Percentiles rank a stretch among this genome's conserved stretches.
Conservation (phyloP, 164 flowering plant species). For the Nymphaea thermarum region DNA sequence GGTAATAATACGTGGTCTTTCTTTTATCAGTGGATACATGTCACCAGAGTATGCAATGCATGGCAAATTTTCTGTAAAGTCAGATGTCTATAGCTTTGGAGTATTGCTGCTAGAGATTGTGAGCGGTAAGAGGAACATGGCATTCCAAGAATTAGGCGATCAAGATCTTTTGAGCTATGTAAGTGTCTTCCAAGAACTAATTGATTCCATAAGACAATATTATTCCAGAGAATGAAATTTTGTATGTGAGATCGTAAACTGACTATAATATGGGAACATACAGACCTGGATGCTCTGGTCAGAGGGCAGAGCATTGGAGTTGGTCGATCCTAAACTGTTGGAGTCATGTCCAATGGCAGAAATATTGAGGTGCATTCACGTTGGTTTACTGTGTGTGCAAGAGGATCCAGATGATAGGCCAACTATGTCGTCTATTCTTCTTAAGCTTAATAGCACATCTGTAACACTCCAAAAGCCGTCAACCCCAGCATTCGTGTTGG, state of each 20-base stretch:
- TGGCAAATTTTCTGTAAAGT: constrained; percentile 7
- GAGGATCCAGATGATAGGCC: constrained; percentile 7
- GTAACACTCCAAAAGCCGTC: constrained; percentile 1
- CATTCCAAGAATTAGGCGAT: not conserved
- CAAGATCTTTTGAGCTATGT: not conserved
- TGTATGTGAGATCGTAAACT: not conserved
- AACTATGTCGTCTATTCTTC: constrained; percentile 6
- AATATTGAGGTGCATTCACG: constrained; percentile 4
- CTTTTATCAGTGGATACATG: constrained; percentile 7
- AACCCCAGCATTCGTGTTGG: constrained; percentile 2
- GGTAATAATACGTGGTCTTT: not conserved
- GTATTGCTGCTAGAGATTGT: constrained; percentile 10
- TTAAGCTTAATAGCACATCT: constrained; percentile 2
- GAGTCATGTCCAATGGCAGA: not conserved
- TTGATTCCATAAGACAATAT: not conserved
- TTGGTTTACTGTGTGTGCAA: constrained; percentile 8
- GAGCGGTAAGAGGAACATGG: constrained; percentile 5
- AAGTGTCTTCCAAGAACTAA: not conserved
- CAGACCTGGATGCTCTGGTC: constrained; percentile 8
- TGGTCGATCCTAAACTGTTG: constrained; percentile 2
- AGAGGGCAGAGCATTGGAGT: not conserved
- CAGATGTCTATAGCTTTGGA: constrained; percentile 7
- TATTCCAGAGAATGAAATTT: not conserved
- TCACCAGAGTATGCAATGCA: constrained; percentile 6
- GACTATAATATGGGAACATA: not conserved